phyloP scores from a whole-genome alignment of 257 asterid species.

The Salvia splendens region DNA sequence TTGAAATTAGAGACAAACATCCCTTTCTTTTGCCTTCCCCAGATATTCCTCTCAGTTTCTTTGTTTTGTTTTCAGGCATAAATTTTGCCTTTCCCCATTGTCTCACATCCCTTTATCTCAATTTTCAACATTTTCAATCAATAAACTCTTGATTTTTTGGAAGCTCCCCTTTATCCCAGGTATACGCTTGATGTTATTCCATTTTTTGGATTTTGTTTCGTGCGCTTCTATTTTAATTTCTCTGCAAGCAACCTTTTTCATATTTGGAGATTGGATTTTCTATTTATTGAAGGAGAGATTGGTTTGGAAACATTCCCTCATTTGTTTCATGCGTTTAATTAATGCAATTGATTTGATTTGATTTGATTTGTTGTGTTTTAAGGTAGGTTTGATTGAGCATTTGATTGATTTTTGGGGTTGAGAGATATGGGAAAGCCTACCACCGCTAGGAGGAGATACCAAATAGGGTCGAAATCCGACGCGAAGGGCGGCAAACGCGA shows the following conservation, averaged over 20 bases:
- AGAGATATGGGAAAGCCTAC: constrained; percentile 85
- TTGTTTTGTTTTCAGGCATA: constrained; percentile 11
- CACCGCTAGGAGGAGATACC: constrained; percentile 61
- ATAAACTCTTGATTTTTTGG: too few species aligned
- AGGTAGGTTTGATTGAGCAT: constrained; percentile 28
- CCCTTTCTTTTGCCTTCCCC: constrained; percentile 29
- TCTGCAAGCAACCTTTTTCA: background rate
- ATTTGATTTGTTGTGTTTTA: constrained; percentile 19
- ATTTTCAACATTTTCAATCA: background rate
- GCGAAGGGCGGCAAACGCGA: constrained; percentile 55
- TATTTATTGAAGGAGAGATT: background rate
- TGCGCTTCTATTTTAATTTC: background rate
- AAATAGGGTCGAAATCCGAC: constrained; percentile 46
- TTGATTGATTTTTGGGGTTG: constrained; percentile 24
- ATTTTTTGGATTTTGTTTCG: background rate
- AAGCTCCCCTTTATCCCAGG: constrained; percentile 37
- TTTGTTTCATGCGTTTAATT: background rate
- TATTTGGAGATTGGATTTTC: constrained; percentile 1
- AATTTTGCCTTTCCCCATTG: background rate
- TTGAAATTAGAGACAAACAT: constrained; percentile 32
- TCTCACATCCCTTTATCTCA: background rate
- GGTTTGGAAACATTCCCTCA: background rate
- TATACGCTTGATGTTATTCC: constrained; percentile 6
- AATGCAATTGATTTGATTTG: constrained; percentile 3
- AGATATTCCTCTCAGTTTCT: constrained; percentile 26